Conservation (phyloP, 1,284 basidiomycete species). For the Fomitopsis schrenkii region DNA sequence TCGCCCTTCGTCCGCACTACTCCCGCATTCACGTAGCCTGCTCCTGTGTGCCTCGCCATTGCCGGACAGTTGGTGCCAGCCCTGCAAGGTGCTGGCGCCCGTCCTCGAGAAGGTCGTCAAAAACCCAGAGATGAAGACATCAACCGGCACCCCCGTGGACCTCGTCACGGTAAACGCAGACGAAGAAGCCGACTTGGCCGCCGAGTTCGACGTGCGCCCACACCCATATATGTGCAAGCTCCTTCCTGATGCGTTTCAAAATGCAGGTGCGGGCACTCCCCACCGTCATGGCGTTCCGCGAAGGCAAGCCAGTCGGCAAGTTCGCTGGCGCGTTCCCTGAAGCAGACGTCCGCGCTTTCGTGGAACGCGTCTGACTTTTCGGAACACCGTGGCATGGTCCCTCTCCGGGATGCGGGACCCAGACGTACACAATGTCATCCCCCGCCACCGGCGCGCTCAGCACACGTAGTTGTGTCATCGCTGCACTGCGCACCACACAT, state of each 20-base stretch:
- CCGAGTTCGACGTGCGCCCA: slow-evolving; percentile 42
- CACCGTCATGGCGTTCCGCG: slow-evolving; percentile 68
- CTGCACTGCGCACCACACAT: background rate
- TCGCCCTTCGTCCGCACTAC: background rate
- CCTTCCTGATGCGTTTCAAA: background rate
- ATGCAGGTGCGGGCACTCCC: slow-evolving; percentile 59
- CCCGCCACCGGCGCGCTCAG: too few relatives aligned
- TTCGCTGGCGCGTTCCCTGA: slow-evolving; percentile 63
- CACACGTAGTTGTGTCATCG: background rate
- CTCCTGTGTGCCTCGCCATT: background rate
- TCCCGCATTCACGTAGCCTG: background rate
- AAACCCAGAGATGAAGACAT: slow-evolving; percentile 41
- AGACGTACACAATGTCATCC: too few relatives aligned
- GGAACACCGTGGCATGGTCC: background rate
- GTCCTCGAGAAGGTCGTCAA: slow-evolving; percentile 51
- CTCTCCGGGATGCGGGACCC: too few relatives aligned
- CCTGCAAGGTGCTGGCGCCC: slow-evolving; percentile 67
- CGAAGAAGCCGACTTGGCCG: slow-evolving; percentile 43
- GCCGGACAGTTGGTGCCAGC: slow-evolving; percentile 63
- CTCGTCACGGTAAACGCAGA: slow-evolving; percentile 69
- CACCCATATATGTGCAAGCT: background rate
- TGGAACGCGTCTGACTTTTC: slow-evolving; percentile 36
- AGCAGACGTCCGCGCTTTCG: slow-evolving; percentile 43
- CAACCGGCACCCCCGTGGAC: slow-evolving; percentile 56
- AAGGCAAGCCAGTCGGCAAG: slow-evolving; percentile 48